Percentiles rank a stretch among this genome's conserved stretches.
These are phyloP conservation scores for Grigorovia transvaalensis DNA, from an alignment of 805 yeast species.

Conservation along the genomic window DNA sequence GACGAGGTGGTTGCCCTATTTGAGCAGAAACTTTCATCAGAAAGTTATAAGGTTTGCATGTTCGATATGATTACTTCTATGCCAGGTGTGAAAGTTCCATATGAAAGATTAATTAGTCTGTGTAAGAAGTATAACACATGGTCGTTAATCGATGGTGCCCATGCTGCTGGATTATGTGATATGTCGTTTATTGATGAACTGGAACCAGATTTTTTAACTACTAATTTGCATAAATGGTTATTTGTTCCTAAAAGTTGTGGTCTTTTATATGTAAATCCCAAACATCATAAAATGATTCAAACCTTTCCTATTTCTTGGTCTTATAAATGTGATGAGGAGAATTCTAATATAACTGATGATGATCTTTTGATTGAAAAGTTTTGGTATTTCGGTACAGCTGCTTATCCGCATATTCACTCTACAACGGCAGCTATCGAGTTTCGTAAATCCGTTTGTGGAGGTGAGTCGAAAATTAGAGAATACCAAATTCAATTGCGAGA, in stretches of 20 bases:
- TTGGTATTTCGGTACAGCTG: conserved; percentile 40
- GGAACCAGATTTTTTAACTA: conserved; percentile 49
- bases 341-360: conserved; percentile 1
- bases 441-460: conserved; percentile 40
- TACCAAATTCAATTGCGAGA: conserved; percentile 40
- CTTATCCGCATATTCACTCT: conserved; percentile 34
- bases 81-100: conserved; percentile 58
- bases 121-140: conserved; percentile 39
- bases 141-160: conserved; percentile 66
- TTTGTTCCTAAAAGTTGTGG: conserved; percentile 50
- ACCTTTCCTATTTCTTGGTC: conserved; percentile 49
- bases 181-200: conserved; percentile 31
- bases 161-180: conserved; percentile 47
- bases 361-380: conserved; percentile 29
- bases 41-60: conserved; percentile 33
- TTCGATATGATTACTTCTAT: conserved; percentile 51
- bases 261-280: conserved; percentile 44
- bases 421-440: conserved; percentile 45
- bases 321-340: conserved; percentile 4
- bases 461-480: conserved; percentile 40
- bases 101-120: conserved; percentile 34
- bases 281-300: conserved; percentile 41
- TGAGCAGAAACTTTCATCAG: conserved; percentile 21
- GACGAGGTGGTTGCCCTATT: conserved; percentile 31
- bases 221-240: conserved; percentile 66